A percentile compares a stretch with the other conserved stretches of the same genome.
Conservation (phyloP, 2,329 filamentous ascomycete species). For the Penicillium sp. region DNA sequence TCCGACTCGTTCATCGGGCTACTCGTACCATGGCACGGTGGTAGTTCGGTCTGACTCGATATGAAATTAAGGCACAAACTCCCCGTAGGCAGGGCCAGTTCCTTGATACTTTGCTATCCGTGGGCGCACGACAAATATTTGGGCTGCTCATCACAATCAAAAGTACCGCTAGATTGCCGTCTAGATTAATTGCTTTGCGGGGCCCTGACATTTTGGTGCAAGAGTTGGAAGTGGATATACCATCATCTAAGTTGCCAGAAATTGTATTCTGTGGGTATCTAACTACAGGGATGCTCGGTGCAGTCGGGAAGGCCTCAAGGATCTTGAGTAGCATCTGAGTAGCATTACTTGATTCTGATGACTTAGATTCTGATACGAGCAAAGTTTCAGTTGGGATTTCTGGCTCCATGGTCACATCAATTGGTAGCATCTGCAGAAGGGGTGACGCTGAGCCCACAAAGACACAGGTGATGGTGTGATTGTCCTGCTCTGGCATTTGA, state of each 20-base stretch:
- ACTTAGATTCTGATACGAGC: too few species aligned
- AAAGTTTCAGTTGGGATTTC: too few species aligned
- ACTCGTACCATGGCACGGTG: slow-evolving; percentile 7
- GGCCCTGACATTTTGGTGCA: slow-evolving; percentile 9
- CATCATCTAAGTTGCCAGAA: slow-evolving; percentile 6
- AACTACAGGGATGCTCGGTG: not conserved
- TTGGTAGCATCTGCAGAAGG: too few species aligned
- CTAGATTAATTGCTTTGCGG: slow-evolving; percentile 1
- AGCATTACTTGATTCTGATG: too few species aligned
- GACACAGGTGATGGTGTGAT: too few species aligned
- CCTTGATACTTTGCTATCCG: not conserved
- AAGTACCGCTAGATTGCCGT: not conserved
- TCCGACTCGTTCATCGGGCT: not conserved
- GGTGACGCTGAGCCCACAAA: too few species aligned
- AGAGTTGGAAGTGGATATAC: slow-evolving; percentile 6
- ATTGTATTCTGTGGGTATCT: not conserved
- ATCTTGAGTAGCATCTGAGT: too few species aligned
- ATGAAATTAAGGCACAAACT: not conserved
- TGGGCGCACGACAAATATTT: too few species aligned
- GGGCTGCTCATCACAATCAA: not conserved
- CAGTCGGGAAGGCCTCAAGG: too few species aligned
- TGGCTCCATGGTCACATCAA: too few species aligned
- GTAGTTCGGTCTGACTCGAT: slow-evolving; percentile 1
- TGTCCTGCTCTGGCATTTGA: too few species aligned
- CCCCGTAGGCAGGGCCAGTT: not conserved